Evolutionary conservation across 768 basidiomycete genomes (phyloP).

Genomic region (Lyophyllum semitale): DNA sequence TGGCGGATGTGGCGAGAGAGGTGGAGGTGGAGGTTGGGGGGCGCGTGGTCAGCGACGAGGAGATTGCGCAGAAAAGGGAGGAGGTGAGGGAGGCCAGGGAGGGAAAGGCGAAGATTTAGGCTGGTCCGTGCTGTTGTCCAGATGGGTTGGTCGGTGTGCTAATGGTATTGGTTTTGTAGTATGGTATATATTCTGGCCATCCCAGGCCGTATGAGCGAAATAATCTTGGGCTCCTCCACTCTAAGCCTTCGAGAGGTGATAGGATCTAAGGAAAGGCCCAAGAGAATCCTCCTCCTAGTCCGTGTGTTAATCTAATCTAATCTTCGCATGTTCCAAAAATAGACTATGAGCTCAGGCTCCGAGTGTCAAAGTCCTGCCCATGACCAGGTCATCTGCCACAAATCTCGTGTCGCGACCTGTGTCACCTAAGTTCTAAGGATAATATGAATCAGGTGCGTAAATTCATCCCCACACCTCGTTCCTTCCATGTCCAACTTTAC

Average conservation of each 20-base stretch:
- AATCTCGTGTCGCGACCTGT: no score
- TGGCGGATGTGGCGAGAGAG: constrained; percentile 61
- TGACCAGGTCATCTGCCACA: no score
- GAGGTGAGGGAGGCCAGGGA: constrained; percentile 2
- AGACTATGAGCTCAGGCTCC: not conserved
- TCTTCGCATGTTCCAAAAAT: not conserved
- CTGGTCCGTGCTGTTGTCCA: not conserved
- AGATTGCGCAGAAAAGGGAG: constrained; percentile 54
- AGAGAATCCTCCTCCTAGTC: not conserved
- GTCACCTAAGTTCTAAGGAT: no score
- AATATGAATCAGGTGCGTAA: not conserved
- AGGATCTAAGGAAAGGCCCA: no score
- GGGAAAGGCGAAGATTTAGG: constrained; percentile 4
- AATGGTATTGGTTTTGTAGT: not conserved
- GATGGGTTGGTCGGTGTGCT: not conserved
- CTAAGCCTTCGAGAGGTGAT: no score
- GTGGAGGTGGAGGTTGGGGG: constrained; percentile 63
- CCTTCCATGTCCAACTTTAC: not conserved
- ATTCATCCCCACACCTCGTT: not conserved
- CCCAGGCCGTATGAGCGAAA: no score
- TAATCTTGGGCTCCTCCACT: no score
- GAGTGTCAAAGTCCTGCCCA: no score
- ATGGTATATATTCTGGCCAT: not conserved
- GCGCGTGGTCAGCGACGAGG: constrained; percentile 62
- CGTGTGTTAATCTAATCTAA: not conserved